Percentiles rank a stretch among this genome's conserved stretches.
These are phyloP conservation scores for Oleoguttula mirabilis DNA, from an alignment of 495 filamentous ascomycete genomes.

Conservation along the genomic window DNA sequence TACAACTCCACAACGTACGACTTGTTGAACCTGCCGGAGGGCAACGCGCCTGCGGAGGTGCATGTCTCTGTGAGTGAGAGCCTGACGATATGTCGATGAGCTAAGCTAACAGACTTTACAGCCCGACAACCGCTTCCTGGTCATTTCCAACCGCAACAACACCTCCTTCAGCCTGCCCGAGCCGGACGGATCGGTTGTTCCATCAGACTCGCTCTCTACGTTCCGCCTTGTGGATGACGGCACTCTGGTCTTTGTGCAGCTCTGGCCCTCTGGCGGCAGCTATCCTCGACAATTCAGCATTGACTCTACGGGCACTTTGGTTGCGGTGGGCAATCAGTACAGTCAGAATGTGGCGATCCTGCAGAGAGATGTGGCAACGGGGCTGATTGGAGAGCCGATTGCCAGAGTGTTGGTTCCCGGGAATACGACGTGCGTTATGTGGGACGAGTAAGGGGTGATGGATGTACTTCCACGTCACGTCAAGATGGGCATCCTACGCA, in stretches of 20 bases:
- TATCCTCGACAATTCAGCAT: conserved; percentile 33
- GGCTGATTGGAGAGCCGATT: conserved; percentile 23
- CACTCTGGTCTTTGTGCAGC: conserved; percentile 25
- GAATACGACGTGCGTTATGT: conserved; percentile 26
- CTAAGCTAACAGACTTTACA: conserved; percentile 17
- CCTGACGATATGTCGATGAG: neutral
- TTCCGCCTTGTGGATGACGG: conserved; percentile 26
- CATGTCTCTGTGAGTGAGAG: conserved; percentile 40
- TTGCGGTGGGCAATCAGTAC: conserved; percentile 30
- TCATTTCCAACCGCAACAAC: conserved; percentile 52
- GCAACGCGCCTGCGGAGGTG: conserved; percentile 47
- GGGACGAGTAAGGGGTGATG: conserved; percentile 27
- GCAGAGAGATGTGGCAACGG: conserved; percentile 23
- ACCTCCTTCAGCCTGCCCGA: conserved; percentile 31
- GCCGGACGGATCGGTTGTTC: conserved; percentile 19
- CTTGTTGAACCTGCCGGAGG: conserved; percentile 14
- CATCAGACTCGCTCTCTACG: conserved; percentile 35
- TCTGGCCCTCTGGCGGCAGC: conserved; percentile 31
- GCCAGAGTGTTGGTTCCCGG: conserved; percentile 17
- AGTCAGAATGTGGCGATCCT: conserved; percentile 20
- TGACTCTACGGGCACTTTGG: conserved; percentile 20
- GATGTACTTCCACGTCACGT: too few species aligned
- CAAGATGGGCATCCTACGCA: too few species aligned
- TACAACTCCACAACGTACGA: conserved; percentile 22
- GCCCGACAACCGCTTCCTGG: conserved; percentile 48